Base-by-base conservation (phyloP, 352 stramenopile species). In the Pythium biforme region DNA sequence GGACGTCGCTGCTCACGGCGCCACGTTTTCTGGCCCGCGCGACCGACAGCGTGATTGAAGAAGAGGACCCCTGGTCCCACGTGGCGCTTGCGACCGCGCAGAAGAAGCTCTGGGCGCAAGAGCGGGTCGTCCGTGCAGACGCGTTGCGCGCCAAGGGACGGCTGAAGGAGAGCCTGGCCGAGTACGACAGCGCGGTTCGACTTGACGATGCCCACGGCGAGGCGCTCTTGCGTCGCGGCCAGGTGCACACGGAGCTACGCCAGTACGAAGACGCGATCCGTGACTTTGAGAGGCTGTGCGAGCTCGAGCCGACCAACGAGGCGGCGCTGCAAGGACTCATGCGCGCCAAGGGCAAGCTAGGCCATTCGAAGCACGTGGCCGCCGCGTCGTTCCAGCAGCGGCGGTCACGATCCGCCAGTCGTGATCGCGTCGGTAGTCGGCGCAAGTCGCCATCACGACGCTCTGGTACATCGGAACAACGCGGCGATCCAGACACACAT, bases 171-270 rank as follows among this genome's bases (percentile, higher is more conserved):
- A 68, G 71, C 0, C 10, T 80, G 15, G 26, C 15, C 4, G 76
- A 84, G 60, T 80, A 80, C 34, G 53, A 59, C n/a, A 79, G 64
- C 53, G 71, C 68, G 3, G 47, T 84, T 1, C 66, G 68, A 47
- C 60, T 84, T 12, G 61, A 82, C 19, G 69, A 77, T 2, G 22
- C 10, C 1, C 67, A 82, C 34, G 29, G 40, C 0, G 29, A 54
- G 5, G 71, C 69, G 48, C 67, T 39, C 52, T 55, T 33, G 31
- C 65, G 59, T 10, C 72, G 75, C 20, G 73, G 73, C 0, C 50
- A 74, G 31, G 52, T 66, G 37, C 64, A 64, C 27, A 45, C 64
- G 0, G 48, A 63, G 20, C 23, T 71, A n/a, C 68, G 64, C 15
- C 68, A 73, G 25, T 75, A 74, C 8, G 52, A 71, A 3, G 75